Base-by-base conservation (phyloP, 2,329 filamentous ascomycete species). In the Drechslera avenae region DNA sequence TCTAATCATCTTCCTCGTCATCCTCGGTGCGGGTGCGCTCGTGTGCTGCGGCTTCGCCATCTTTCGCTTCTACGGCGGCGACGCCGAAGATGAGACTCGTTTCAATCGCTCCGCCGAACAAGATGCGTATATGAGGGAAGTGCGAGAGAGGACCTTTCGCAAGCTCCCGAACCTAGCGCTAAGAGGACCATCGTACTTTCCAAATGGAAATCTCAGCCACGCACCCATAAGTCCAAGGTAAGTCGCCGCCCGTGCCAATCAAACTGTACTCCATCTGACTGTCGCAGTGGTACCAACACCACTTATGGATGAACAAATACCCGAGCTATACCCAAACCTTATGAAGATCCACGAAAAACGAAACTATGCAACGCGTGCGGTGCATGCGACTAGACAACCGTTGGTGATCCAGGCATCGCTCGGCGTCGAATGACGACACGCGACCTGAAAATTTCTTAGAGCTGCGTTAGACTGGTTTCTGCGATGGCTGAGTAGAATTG, bases 91-190 rank as follows among this genome's bases (percentile, higher is more conserved):
- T 3, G 43, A 59, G 1, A 26, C 16, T 5, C 52, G 35, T 21
- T 46, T 39, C 39, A 43, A 52, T 3, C 52, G 66, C 17, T 51
- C 56, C 2, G 54, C 57, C 13, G 64, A 63, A 23, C 69, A 72
- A 41, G 61, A 66, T n/a, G 58, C 60, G n/a, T 72, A 72, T 13
- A 72, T 72, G 69, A 43, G 62, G 12, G 62, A 71, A 39, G 66
- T 71, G 4, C 46, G 69, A 21, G 61, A 63, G 21, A 50, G 68
- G 42, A 65, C 59, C 36, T 54, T 65, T 56, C 48, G 47, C 43
- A 62, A 46, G 17, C 36, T 66, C 9, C 55, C 56, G 2, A 46
- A 32, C 28, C 26, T 55, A 8, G 42, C 46, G 8, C 12, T 40
- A 10, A 43, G 26, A 18, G 16, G 50, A 12, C 32, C 52, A 1